Evolutionary conservation across 139 green algal genomes (phyloP), one percentile per base, ranked within the genome.

Genomic region (Zygnema cylindricum): DNA sequence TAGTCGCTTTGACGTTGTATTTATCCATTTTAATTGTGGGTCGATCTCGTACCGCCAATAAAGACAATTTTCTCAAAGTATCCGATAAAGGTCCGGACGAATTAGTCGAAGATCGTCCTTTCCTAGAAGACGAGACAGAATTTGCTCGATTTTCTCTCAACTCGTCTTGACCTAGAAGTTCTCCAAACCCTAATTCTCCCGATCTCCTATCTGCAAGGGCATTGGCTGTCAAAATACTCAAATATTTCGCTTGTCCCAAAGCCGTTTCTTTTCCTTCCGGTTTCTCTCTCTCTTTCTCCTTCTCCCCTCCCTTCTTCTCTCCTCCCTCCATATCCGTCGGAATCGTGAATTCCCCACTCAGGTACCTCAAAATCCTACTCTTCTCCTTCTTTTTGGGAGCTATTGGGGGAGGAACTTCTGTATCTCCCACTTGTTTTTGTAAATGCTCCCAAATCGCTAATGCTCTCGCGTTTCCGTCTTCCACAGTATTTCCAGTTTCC

Each of bases 1-100:
- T 63, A 1, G 78, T 85, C 32, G 78, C 78, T 22, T 57, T 55
- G 16, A 85, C 78, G 0, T 85, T 85, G 39, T 85, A 85, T 25
- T 85, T 85, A 41, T 85, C 78, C 35, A 77, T 22, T 55, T 63
- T 55, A 21, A 85, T 85, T 39, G 71, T 43, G 11, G 71, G 16
- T 16, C 21, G 3, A 16, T 63, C 49, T 16, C 16, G 7, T 63
- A 16, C 49, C 16, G 49, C 49, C 16, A 63, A 63, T 7, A 63
- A 25, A 25, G 49, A 63, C 7, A 63, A 63, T 83, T 35, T 54
- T 83, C 76, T 69, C 32, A 69, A n/a, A 41, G 41, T 83, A 32
- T 54, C 32, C 69, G 41, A 38, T 33, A 69, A 49, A 41, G 41
- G 43, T 54, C 76, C 76, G 33, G 41, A 38, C 76, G 43, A 49